Evolutionary conservation across 495 filamentous ascomycete species (phyloP).

Genomic region (Pseudomonodictys pantanalensis): DNA sequence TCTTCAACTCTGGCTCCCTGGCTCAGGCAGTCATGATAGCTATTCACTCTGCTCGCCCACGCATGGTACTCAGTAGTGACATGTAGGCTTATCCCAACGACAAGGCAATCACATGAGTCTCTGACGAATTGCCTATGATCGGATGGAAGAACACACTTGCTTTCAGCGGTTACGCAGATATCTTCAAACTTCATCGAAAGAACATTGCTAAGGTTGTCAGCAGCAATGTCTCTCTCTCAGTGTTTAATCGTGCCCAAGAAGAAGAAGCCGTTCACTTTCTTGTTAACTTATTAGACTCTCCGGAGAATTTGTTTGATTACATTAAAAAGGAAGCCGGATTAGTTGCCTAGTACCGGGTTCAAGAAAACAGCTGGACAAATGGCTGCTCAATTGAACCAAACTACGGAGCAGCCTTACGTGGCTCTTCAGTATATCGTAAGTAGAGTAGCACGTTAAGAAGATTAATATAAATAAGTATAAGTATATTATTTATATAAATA

Average conservation of each 20-base stretch:
- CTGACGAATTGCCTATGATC: not conserved
- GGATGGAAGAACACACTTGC: slow-evolving; percentile 20
- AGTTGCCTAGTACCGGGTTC: too few relatives aligned
- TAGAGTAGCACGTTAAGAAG: too few relatives aligned
- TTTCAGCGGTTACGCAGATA: slow-evolving; percentile 6
- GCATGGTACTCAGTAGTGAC: not conserved
- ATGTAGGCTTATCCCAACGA: not conserved
- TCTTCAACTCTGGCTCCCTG: not conserved
- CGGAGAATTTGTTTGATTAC: too few relatives aligned
- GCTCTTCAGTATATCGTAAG: too few relatives aligned
- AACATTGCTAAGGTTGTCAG: slow-evolving; percentile 14
- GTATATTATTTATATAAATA: too few relatives aligned
- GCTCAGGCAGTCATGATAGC: not conserved
- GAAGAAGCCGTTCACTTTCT: slow-evolving; percentile 23
- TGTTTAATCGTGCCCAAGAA: slow-evolving; percentile 3
- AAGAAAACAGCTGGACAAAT: too few relatives aligned
- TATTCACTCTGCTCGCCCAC: not conserved
- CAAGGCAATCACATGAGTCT: not conserved
- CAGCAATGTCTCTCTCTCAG: not conserved
- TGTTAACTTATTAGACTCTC: slow-evolving; percentile 3
- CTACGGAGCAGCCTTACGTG: too few relatives aligned
- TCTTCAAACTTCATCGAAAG: slow-evolving; percentile 13
- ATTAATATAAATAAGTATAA: too few relatives aligned
- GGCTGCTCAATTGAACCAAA: too few relatives aligned
- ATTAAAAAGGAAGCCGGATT: too few relatives aligned